Evolutionary conservation across 768 basidiomycete genomes (phyloP), one percentile per base, ranked within the genome.

Genomic region (Agaricus sinodeliciosus): DNA sequence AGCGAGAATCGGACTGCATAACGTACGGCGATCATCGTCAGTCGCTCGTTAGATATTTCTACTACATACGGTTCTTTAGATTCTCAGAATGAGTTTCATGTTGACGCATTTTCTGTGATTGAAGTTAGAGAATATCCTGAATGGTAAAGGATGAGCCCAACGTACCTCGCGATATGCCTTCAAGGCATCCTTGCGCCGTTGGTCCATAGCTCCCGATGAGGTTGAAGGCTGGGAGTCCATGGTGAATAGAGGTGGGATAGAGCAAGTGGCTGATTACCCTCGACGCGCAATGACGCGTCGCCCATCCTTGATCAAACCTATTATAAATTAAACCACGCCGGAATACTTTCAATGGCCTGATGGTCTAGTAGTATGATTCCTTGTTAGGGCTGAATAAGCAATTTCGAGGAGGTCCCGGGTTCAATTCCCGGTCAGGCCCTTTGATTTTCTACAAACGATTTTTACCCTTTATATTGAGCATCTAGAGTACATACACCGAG

Each of bases 1-100:
- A 99, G 72, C 9, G 92, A 90, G 63, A 95, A 86, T 34, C 96
- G 84, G 57, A 97, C 94, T 97, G 58, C 31, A 7, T 54, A 31
- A 43, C 34, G 12, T 4, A 7, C 16, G 49, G 3, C 16, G 26
- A 36, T 27, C 44, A 31, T 40, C 7, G 28, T 51, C 45, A 16
- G 31, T 42, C 26, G 43, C 45, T 26, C 35, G 1, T 47, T 26
- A 5, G 31, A 9, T 7, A 16, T 49, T 13, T n/a, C 40, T 27
- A 18, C 34, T 15, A 74, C 90, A 61, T 60, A 97, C 95, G 73
- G 60, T 84, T 91, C 82, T 96, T 97, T 60, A 99, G 75, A 63
- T 77, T 87, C 61, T 91, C 85, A 62, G 90, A 89, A 59, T 84
- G 87, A 45, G 76, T 73, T 72, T 95, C 91, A 67, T 99, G 96